Evolutionary conservation across 352 stramenopile genomes (phyloP), one percentile per base, ranked within the genome.

Genomic region (Aphanomyces euteiches): DNA sequence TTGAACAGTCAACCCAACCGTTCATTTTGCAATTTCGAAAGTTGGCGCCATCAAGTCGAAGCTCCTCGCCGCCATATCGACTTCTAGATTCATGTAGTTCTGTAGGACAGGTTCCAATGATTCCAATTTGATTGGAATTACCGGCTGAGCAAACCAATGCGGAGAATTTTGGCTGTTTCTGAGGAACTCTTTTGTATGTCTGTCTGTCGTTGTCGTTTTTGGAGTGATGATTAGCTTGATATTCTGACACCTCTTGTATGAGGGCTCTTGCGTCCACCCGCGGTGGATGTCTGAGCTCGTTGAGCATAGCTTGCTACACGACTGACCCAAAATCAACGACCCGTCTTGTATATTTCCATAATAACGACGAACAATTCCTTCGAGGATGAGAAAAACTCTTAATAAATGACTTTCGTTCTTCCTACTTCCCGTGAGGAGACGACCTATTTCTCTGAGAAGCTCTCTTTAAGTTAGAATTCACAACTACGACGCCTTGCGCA

Each of bases 191-290:
- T 47, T 17, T 64, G 21, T 21, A 61, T 63, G n/a, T 70, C n/a
- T 28, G 15, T 56, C 3, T 66, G 57, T 34, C 15, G 40, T 47
- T 12, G 64, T n/a, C 47, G 47, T 70, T 39, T 47, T 50, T 70
- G 36, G 53, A 43, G 54, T 70, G 64, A 70, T 70, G 64, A 70
- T 70, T 70, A 60, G 64, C 64, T 61, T 12, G 64, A 70, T 70
- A 28, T 70, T 70, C 64, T 70, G 64, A 70, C 64, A 70, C 64
- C 64, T 70, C 64, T 70, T 70, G 64, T 70, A 70, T 70, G 64
- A 70, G 64, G 43, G 64, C 40, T 41, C 54, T 45, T 43, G 15
- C 17, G 7, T 34, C 34, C 19, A 10, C 40, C 53, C 64, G 53
- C 64, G 64, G 43, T 70, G 64, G 48, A 4, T 2, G 7, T 10